These are phyloP conservation scores for Clarireedia monteithiana DNA, from an alignment of 2,329 filamentous ascomycete species.

Conservation along the genomic window DNA sequence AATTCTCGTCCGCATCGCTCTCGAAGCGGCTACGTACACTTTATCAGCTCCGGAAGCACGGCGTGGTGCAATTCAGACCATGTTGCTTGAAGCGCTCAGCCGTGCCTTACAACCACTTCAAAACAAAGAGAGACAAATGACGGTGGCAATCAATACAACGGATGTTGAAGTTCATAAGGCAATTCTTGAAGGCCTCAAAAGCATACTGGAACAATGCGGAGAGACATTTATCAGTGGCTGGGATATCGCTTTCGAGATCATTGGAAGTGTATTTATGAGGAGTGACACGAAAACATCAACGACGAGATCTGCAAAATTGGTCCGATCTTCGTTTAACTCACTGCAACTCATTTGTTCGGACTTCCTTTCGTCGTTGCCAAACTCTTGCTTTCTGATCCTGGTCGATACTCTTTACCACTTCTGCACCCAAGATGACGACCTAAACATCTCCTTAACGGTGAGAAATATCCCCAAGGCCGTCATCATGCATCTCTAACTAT, in stretches of 20 bases:
- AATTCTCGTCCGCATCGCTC: slow-evolving; percentile 49
- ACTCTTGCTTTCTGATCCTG: slow-evolving; percentile 65
- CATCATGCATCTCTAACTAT: slow-evolving; percentile 10
- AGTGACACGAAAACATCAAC: slow-evolving; percentile 23
- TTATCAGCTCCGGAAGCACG: slow-evolving; percentile 42
- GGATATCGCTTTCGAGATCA: slow-evolving; percentile 77
- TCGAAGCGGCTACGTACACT: slow-evolving; percentile 51
- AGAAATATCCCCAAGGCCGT: slow-evolving; percentile 24
- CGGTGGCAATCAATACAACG: slow-evolving; percentile 51
- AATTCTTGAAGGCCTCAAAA: slow-evolving; percentile 71
- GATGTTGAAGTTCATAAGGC: slow-evolving; percentile 76
- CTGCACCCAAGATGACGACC: slow-evolving; percentile 79
- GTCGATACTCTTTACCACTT: slow-evolving; percentile 87
- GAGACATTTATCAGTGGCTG: slow-evolving; percentile 78
- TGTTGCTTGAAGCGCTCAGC: slow-evolving; percentile 59
- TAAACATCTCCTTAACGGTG: slow-evolving; percentile 91
- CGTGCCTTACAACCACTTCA: slow-evolving; percentile 54
- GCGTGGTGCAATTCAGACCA: slow-evolving; percentile 59
- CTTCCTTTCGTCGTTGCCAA: slow-evolving; percentile 69
- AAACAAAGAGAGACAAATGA: slow-evolving; percentile 41
- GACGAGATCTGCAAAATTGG: slow-evolving; percentile 63
- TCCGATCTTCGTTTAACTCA: slow-evolving; percentile 81
- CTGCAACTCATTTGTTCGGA: slow-evolving; percentile 92
- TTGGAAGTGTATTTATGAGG: slow-evolving; percentile 67
- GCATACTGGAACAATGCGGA: slow-evolving; percentile 78